Evolutionary conservation across 2,329 filamentous ascomycete genomes (phyloP).

Genomic region (Arthrobotrys musiformis): DNA sequence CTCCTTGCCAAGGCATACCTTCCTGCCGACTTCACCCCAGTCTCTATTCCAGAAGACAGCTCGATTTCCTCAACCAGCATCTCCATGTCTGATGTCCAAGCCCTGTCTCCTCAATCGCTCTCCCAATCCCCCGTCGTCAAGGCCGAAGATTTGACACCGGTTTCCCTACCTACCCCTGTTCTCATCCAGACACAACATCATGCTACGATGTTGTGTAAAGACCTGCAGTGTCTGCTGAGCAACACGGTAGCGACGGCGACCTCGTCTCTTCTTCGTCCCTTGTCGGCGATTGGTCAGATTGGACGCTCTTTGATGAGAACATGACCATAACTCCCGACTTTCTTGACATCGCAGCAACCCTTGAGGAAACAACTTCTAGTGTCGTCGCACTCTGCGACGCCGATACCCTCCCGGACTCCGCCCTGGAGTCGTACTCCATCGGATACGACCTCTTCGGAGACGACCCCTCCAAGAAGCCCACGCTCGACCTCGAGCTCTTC

Average conservation of each 20-base stretch:
- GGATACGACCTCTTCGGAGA: slow-evolving; percentile 47
- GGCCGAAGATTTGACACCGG: slow-evolving; percentile 44
- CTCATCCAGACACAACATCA: slow-evolving; percentile 94
- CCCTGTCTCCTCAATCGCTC: slow-evolving; percentile 55
- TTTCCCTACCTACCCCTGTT: slow-evolving; percentile 40
- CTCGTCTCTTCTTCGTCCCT: slow-evolving; percentile 51
- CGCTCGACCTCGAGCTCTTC: slow-evolving; percentile 44
- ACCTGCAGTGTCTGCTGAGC: slow-evolving; percentile 91
- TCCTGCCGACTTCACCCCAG: slow-evolving; percentile 44
- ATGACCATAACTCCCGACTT: not conserved
- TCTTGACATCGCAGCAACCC: not conserved
- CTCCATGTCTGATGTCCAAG: slow-evolving; percentile 57
- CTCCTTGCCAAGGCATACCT: slow-evolving; percentile 55
- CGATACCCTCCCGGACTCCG: slow-evolving; percentile 32
- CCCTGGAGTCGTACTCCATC: slow-evolving; percentile 28
- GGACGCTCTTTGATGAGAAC: slow-evolving; percentile 51
- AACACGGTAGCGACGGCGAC: slow-evolving; percentile 48
- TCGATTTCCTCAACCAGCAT: slow-evolving; percentile 46
- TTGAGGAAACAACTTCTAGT: slow-evolving; percentile 6
- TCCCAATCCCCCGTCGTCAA: slow-evolving; percentile 52
- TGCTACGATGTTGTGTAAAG: slow-evolving; percentile 98
- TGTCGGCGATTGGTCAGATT: slow-evolving; percentile 51
- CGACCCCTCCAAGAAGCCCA: slow-evolving; percentile 14
- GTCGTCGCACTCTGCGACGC: slow-evolving; percentile 12
- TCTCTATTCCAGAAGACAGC: slow-evolving; percentile 51